phyloP scores from a whole-genome alignment of 2,329 filamentous ascomycete genomes.

The Stachybotrys chartarum region DNA sequence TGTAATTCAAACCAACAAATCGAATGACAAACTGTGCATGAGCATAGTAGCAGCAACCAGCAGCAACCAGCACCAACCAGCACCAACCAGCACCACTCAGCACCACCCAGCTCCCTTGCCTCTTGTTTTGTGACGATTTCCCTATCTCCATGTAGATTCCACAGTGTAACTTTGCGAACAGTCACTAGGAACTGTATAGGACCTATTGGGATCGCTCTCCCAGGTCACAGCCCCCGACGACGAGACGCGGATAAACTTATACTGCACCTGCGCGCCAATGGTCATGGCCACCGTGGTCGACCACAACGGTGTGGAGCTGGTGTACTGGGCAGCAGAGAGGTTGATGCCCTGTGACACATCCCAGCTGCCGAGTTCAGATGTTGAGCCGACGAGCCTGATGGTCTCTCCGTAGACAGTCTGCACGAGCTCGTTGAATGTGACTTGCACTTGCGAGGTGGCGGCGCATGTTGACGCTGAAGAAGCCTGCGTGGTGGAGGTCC shows the following conservation, averaged over 20 bases:
- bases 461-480: background rate
- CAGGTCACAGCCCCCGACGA: conserved; percentile 41
- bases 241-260: conserved; percentile 52
- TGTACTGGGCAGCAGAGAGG: conserved; percentile 46
- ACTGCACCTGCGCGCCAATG: conserved; percentile 43
- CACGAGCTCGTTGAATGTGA: conserved; percentile 33
- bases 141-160: conserved; percentile 2
- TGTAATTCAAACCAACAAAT: too few relatives aligned
- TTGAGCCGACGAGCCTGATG: conserved; percentile 39
- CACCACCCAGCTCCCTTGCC: too few relatives aligned
- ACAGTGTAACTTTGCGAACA: conserved; percentile 3
- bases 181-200: conserved; percentile 16
- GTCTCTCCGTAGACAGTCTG: conserved; percentile 40
- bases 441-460: conserved; percentile 24
- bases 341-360: conserved; percentile 32
- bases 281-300: conserved; percentile 40
- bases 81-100: too few relatives aligned
- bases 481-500: conserved; percentile 4
- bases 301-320: conserved; percentile 46
- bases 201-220: conserved; percentile 45
- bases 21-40: too few relatives aligned
- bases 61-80: too few relatives aligned
- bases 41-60: too few relatives aligned
- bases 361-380: conserved; percentile 42
- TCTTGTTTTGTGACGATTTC: background rate